These are phyloP conservation scores for Ceratocystiopsis minuta DNA, from an alignment of 2,329 filamentous ascomycete genomes.

Conservation along the genomic window DNA sequence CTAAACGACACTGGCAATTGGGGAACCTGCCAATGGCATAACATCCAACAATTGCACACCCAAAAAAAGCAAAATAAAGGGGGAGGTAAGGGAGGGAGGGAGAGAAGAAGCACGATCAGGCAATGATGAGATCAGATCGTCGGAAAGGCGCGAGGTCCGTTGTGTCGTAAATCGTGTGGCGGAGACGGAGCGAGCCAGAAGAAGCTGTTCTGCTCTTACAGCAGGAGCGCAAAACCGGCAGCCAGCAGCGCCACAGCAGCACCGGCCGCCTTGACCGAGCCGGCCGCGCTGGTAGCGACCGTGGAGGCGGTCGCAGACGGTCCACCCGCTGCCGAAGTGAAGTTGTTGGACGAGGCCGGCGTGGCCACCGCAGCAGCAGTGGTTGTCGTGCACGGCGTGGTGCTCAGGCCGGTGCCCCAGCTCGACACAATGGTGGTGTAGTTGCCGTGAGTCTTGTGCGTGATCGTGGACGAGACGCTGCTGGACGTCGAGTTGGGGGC, in stretches of 20 bases:
- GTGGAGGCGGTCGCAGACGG: conserved; percentile 6
- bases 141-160: not conserved
- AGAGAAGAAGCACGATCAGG: not conserved
- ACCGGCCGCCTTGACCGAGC: conserved; percentile 15
- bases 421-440: conserved; percentile 7
- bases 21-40: not conserved
- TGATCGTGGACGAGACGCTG: conserved; percentile 1
- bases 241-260: conserved; percentile 13
- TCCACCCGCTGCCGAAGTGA: conserved; percentile 2
- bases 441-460: conserved; percentile 4
- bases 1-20: too few species aligned
- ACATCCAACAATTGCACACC: conserved; percentile 8
- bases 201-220: conserved; percentile 7
- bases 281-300: conserved; percentile 16
- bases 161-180: conserved; percentile 10
- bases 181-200: too few species aligned
- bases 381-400: not conserved
- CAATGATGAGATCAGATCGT: too few species aligned
- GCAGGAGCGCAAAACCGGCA: conserved; percentile 14
- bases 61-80: conserved; percentile 1
- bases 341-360: not conserved
- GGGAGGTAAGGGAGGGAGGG: not conserved
- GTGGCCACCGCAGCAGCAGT: not conserved
- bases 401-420: conserved; percentile 9
- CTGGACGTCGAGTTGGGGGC: conserved; percentile 4